Percentiles rank a stretch among this genome's conserved stretches.
Evolutionary conservation across 1,284 basidiomycete genomes (phyloP).

Genomic region (Takashimella tepidaria): DNA sequence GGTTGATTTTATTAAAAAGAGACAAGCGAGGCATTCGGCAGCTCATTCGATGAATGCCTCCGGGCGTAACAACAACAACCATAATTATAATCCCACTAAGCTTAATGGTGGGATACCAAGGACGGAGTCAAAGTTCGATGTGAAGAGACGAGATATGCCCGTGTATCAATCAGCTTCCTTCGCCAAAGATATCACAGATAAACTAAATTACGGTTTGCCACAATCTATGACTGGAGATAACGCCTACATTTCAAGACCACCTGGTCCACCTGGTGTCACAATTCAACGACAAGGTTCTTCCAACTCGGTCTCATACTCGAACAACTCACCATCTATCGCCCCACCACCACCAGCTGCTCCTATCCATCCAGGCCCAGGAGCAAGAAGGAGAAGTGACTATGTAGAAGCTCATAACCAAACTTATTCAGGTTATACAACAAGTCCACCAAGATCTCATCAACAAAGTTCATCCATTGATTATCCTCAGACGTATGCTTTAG

Average conservation of each 20-base stretch:
- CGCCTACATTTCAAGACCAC: background rate
- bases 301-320: slow-evolving; percentile 21
- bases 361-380: slow-evolving; percentile 56
- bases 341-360: slow-evolving; percentile 72
- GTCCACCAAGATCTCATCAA: slow-evolving; percentile 17
- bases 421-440: slow-evolving; percentile 51
- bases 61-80: too few species aligned
- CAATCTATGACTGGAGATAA: slow-evolving; percentile 42
- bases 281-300: slow-evolving; percentile 20
- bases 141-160: slow-evolving; percentile 28
- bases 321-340: slow-evolving; percentile 32
- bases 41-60: background rate
- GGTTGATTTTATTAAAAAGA: slow-evolving; percentile 56
- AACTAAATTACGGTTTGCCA: slow-evolving; percentile 29
- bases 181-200: slow-evolving; percentile 41
- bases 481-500: slow-evolving; percentile 57
- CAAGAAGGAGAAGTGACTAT: slow-evolving; percentile 70
- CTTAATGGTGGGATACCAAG: too few species aligned
- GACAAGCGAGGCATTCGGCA: slow-evolving; percentile 1
- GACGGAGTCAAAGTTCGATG: background rate
- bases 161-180: slow-evolving; percentile 40
- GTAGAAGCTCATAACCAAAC: slow-evolving; percentile 70
- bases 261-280: background rate
- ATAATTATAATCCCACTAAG: too few species aligned
- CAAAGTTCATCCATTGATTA: slow-evolving; percentile 61